Conservation (phyloP, 2,329 filamentous ascomycete genomes). For the Fusarium hostae region DNA sequence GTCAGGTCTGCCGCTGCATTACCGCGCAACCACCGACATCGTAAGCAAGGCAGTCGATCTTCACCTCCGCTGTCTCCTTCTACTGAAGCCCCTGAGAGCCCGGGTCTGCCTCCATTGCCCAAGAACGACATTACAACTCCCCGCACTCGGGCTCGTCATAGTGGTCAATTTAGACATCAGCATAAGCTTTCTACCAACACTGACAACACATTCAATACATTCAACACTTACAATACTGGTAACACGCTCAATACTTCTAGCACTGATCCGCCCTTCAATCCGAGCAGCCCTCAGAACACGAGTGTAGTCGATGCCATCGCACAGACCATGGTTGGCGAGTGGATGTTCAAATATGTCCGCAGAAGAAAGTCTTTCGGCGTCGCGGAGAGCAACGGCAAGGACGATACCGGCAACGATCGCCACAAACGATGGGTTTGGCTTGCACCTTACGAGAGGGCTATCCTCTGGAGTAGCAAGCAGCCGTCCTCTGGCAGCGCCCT, state of each 20-base stretch:
- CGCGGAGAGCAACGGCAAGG: slow-evolving; percentile 71
- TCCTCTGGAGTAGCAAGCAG: slow-evolving; percentile 99
- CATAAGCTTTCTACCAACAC: slow-evolving; percentile 72
- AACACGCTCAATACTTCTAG: slow-evolving; percentile 64
- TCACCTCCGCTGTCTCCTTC: slow-evolving; percentile 75
- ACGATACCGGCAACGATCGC: slow-evolving; percentile 79
- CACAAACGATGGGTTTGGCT: slow-evolving; percentile 99
- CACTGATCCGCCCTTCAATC: slow-evolving; percentile 54
- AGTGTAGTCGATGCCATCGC: slow-evolving; percentile 96
- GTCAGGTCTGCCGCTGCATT: slow-evolving; percentile 84
- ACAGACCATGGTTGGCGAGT: slow-evolving; percentile 97
- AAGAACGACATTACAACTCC: slow-evolving; percentile 77
- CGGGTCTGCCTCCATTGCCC: slow-evolving; percentile 77
- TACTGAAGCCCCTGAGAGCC: slow-evolving; percentile 75
- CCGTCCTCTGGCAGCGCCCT: slow-evolving; percentile 87
- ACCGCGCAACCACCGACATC: slow-evolving; percentile 62
- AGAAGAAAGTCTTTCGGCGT: slow-evolving; percentile 92
- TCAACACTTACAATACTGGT: slow-evolving; percentile 64
- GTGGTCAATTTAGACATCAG: slow-evolving; percentile 60
- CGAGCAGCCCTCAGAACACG: slow-evolving; percentile 72
- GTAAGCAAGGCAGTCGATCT: slow-evolving; percentile 67
- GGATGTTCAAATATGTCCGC: slow-evolving; percentile 93
- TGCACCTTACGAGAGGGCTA: slow-evolving; percentile 92
- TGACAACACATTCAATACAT: slow-evolving; percentile 59
- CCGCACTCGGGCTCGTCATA: slow-evolving; percentile 55